Percentiles rank a stretch among this genome's conserved stretches.
phyloP scores from a whole-genome alignment of 352 stramenopile species.

The Peronosclerospora sorghi region DNA sequence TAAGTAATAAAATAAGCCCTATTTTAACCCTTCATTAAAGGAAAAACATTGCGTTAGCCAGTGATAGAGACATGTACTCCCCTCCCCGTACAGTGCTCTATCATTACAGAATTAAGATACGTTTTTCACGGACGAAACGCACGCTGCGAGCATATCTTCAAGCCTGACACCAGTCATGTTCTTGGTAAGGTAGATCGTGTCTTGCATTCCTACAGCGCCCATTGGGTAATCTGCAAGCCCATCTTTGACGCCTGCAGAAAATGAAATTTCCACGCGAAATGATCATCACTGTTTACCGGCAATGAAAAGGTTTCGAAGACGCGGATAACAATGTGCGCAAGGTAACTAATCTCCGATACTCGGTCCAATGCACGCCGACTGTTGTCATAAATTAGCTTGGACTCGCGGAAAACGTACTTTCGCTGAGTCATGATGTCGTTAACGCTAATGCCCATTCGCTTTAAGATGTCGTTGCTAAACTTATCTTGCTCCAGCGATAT shows the following conservation, averaged over 20 bases:
- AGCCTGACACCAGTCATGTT: constrained; percentile 84
- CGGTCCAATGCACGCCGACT: constrained; percentile 69
- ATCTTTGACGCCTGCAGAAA: constrained; percentile 61
- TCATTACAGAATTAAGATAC: neutral
- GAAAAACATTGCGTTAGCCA: too few relatives aligned
- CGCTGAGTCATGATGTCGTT: constrained; percentile 65
- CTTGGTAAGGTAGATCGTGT: constrained; percentile 76
- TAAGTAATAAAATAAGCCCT: too few relatives aligned
- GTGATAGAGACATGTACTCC: too few relatives aligned
- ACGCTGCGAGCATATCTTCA: constrained; percentile 80
- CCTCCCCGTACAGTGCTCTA: too few relatives aligned
- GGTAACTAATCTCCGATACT: constrained; percentile 94
- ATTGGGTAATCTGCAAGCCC: constrained; percentile 10
- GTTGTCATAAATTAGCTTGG: constrained; percentile 69
- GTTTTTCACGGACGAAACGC: constrained; percentile 65
- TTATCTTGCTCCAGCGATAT: constrained; percentile 74
- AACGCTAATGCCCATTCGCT: constrained; percentile 77
- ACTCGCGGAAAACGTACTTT: constrained; percentile 74
- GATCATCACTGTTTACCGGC: constrained; percentile 71
- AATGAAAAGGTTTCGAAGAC: constrained; percentile 93
- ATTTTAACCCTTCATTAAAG: too few relatives aligned
- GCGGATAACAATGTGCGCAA: constrained; percentile 97
- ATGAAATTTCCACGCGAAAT: constrained; percentile 79
- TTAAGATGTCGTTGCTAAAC: constrained; percentile 78
- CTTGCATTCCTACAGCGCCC: constrained; percentile 30